Evolutionary conservation across 768 basidiomycete genomes (phyloP).

Genomic region (Suillus subaureus): DNA sequence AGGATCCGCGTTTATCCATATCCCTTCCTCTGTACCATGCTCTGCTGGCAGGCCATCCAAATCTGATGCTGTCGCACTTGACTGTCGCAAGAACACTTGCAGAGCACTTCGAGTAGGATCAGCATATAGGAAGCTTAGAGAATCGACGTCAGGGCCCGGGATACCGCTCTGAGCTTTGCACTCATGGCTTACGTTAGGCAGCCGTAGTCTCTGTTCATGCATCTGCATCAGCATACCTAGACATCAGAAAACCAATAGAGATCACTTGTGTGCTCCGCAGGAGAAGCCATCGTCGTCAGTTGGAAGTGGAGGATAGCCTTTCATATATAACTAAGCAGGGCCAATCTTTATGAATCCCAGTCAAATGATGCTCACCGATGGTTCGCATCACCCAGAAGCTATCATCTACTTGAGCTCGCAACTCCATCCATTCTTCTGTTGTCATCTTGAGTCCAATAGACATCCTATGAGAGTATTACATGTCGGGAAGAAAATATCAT

Average conservation of each 20-base stretch:
- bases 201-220: constrained; percentile 74
- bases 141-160: background rate
- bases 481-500: background rate
- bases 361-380: constrained; percentile 52
- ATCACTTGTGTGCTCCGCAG: constrained; percentile 88
- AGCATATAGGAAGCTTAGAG: constrained; percentile 74
- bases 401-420: constrained; percentile 74
- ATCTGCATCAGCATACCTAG: constrained; percentile 15
- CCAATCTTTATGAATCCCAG: background rate
- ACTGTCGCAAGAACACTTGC: constrained; percentile 70
- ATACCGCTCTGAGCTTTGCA: background rate
- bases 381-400: constrained; percentile 90
- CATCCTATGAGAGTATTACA: constrained; percentile 59
- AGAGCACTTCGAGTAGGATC: constrained; percentile 81
- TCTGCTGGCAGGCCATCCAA: constrained; percentile 47
- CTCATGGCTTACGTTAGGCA: constrained; percentile 69
- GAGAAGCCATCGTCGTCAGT: constrained; percentile 79
- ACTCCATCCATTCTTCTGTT: constrained; percentile 64
- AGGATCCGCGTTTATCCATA: constrained; percentile 87
- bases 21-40: constrained; percentile 57
- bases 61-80: constrained; percentile 33
- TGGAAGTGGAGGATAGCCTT: constrained; percentile 88
- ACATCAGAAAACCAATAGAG: background rate
- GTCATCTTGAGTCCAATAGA: constrained; percentile 77
- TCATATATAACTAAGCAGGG: background rate